These are phyloP conservation scores for Phaeosphaeriaceae sp. DNA, from an alignment of 2,329 filamentous ascomycete genomes.

Conservation along the genomic window DNA sequence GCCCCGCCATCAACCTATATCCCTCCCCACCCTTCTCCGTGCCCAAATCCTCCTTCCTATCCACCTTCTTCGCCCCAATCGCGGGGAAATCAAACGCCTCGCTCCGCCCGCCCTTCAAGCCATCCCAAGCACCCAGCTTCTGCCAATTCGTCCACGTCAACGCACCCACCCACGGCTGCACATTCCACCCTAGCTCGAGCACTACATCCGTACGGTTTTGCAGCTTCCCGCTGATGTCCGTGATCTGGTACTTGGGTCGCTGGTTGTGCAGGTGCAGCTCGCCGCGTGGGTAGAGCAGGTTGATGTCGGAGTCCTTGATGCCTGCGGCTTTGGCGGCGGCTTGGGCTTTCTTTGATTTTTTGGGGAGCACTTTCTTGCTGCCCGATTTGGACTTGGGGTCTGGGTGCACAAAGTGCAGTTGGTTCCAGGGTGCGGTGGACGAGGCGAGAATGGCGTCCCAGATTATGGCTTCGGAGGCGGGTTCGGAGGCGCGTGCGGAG, in stretches of 20 bases:
- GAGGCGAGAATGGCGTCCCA: slow-evolving; percentile 95
- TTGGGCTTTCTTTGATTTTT: slow-evolving; percentile 46
- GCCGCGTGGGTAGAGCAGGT: slow-evolving; percentile 61
- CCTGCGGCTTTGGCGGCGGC: slow-evolving; percentile 20
- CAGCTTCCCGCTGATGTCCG: slow-evolving; percentile 81
- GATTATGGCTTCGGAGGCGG: slow-evolving; percentile 75
- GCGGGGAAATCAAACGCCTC: slow-evolving; percentile 69
- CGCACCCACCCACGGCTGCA: slow-evolving; percentile 94
- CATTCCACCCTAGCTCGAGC: slow-evolving; percentile 89
- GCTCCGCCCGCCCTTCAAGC: slow-evolving; percentile 69
- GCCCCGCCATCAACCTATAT: slow-evolving; percentile 52
- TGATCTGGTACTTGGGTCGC: slow-evolving; percentile 96
- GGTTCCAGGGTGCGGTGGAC: slow-evolving; percentile 64
- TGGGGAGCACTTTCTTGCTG: slow-evolving; percentile 15
- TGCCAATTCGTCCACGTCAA: slow-evolving; percentile 74
- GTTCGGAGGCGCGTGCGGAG: slow-evolving; percentile 51
- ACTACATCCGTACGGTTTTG: slow-evolving; percentile 76
- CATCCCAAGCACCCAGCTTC: slow-evolving; percentile 68
- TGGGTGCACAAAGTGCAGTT: slow-evolving; percentile 61
- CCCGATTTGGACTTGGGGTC: slow-evolving; percentile 60
- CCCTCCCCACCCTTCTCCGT: slow-evolving; percentile 59
- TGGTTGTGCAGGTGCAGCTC: slow-evolving; percentile 81
- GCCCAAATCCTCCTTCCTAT: slow-evolving; percentile 54
- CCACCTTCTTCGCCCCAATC: slow-evolving; percentile 65
- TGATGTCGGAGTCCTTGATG: neutral